Evolutionary conservation across 1,284 basidiomycete genomes (phyloP), one percentile per base, ranked within the genome.

Genomic region (Vanrija sp.): DNA sequence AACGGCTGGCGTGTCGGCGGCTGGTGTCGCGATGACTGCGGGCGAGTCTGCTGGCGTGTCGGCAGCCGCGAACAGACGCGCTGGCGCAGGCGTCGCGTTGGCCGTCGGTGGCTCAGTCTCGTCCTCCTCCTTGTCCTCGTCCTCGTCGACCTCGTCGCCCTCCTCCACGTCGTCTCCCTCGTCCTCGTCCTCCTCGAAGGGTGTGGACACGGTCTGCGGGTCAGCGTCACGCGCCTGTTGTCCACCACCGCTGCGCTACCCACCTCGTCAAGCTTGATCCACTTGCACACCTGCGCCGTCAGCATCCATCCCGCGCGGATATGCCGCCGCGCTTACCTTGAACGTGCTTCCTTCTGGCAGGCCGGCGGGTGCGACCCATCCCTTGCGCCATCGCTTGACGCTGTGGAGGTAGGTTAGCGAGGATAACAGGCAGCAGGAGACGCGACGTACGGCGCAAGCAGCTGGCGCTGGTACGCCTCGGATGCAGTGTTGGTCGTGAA

Each of bases 401-500:
- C 67, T 68, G 46, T 1, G 10, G 10, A n/a, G n/a, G 47, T 47
- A 24, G 53, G 55, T 46, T 25, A 14, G 41, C 9, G 25, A 27
- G 20, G 16, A 37, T 5, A 16, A 19, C 19, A 47, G 12, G 16
- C 6, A 16, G 8, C 20, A 41, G n/a, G 44, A 16, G 44, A 22
- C 27, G 18, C 0, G 23, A 67, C 66, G 49, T 27, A 69, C 65
- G 68, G 68, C 14, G 65, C 64, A 5, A 60, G 57, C 41, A 69
- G 54, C 45, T 69, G 67, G 12, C 67, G 60, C 51, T 67, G 66
- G 50, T 63, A 65, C 22, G 57, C 56, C 53, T 69, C 67, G n/a
- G 51, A 58, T 12, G 62, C 60, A 10, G 63, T 57, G 41, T 53
- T 53, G 19, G 64, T 65, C 23, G 61, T 59, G 49, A 69, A 69